Base-by-base conservation (phyloP, 768 basidiomycete species). In the Collybia sp. region DNA sequence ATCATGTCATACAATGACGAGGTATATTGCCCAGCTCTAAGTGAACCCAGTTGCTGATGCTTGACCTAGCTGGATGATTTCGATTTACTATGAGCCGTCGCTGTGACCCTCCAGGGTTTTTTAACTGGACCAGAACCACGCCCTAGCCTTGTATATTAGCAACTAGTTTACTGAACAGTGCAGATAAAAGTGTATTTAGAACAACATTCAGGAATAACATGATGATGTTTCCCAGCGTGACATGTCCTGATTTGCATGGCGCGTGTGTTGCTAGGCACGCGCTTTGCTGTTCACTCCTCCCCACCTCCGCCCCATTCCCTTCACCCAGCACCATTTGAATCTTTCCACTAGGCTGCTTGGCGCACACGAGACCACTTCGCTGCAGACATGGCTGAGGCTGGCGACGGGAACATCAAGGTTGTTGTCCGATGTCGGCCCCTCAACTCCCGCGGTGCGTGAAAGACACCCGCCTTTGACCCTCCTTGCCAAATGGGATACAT, bases 1-100 rank as follows among this genome's bases (percentile, higher is more conserved):
- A 83, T 98, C 66, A 86, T 93, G 88, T 68, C 74, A 49, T 99
- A 99, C 76, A 99, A 99, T 62, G 94, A 96, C 69, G 86, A 96
- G 81, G 90, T 90, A 44, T 40, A 58, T 47, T 48, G 32, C 35
- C 12, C 33, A 42, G 6, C 40, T 13, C 8, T 49, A 6, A 20
- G 10, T 1, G 25, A 2, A 15, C 44, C 34, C 16, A 40, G 18
- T 35, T 16, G 45, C 17, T 42, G 25, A 54, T 61, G 53, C 63
- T 18, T 37, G 30, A 13, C 46, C 3, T 57, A 96, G 91, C 80
- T 96, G 48, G 94, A 97, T 68, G 94, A 97, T 65, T 96, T 88
- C 66, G 93, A 96, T 65, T 64, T 96, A 46, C 65, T 95, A 43
- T 94, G 64, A 60, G 11, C 8, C 10, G 35, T 10, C 17, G n/a